These are phyloP conservation scores for Austroboletus novae-zelandiae DNA, from an alignment of 1,284 basidiomycete genomes.

Conservation along the genomic window DNA sequence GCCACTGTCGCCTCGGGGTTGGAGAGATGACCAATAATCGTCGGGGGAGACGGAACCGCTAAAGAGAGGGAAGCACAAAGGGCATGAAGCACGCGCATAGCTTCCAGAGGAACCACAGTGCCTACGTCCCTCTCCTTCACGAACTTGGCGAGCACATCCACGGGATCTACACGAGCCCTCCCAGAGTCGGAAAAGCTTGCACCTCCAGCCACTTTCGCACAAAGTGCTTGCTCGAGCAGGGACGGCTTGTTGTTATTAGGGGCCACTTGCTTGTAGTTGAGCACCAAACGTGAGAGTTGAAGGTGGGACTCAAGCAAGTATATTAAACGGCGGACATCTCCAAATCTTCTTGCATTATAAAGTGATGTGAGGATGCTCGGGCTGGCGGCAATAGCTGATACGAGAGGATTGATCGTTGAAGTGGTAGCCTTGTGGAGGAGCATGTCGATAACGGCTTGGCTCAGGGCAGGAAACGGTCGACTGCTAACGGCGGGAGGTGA, in stretches of 20 bases:
- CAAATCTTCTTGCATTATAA: conserved; percentile 59
- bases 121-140: conserved; percentile 64
- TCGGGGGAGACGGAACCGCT: conserved; percentile 56
- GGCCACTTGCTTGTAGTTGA: conserved; percentile 57
- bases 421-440: conserved; percentile 70
- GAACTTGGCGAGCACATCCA: conserved; percentile 67
- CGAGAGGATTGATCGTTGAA: conserved; percentile 72
- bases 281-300: conserved; percentile 55
- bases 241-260: conserved; percentile 46
- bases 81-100: conserved; percentile 63
- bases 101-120: conserved; percentile 55
- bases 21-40: conserved; percentile 70
- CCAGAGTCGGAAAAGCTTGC: conserved; percentile 46
- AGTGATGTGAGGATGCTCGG: conserved; percentile 58
- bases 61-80: conserved; percentile 65
- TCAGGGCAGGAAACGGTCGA: conserved; percentile 55
- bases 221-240: conserved; percentile 73
- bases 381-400: conserved; percentile 64
- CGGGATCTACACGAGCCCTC: conserved; percentile 55
- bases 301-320: conserved; percentile 68
- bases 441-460: conserved; percentile 62
- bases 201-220: conserved; percentile 55
- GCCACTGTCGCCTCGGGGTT: conserved; percentile 67
- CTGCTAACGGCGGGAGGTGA: conserved; percentile 51
- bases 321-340: conserved; percentile 68